Conservation (phyloP, 148 eudicot genomes). For the Euryodendron excelsum region DNA sequence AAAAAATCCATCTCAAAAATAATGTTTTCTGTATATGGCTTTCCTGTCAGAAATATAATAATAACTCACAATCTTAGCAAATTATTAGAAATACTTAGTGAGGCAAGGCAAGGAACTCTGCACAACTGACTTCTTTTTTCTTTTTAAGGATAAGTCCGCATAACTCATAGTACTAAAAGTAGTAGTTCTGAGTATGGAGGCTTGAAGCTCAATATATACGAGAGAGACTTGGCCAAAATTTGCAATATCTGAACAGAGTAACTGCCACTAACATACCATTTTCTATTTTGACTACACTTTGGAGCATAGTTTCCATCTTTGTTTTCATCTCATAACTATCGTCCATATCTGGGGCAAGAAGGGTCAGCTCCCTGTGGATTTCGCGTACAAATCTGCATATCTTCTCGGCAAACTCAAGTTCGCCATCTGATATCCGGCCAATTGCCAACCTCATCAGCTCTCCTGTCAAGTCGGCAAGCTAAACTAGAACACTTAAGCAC, state of each 20-base stretch:
- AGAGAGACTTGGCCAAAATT: background rate
- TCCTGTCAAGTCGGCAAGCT: conserved; percentile 99
- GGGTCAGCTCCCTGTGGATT: conserved; percentile 71
- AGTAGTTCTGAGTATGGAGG: background rate
- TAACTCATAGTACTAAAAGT: background rate
- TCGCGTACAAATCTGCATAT: conserved; percentile 91
- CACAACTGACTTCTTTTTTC: background rate
- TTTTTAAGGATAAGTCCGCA: background rate
- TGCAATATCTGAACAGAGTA: background rate
- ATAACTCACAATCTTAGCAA: background rate
- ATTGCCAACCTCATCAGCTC: conserved; percentile 99
- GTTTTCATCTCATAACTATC: conserved; percentile 75
- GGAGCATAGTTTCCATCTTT: conserved; percentile 97
- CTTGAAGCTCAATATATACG: background rate
- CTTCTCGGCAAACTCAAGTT: conserved; percentile 77
- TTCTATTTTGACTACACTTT: conserved; percentile 93
- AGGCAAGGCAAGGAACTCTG: background rate
- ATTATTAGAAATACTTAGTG: background rate
- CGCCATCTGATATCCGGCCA: conserved; percentile 94
- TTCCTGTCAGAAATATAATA: background rate
- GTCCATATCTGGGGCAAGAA: conserved; percentile 82
- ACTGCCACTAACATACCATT: conserved; percentile 58
- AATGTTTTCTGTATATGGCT: background rate
- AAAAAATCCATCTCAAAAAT: background rate
- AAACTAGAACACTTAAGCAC: conserved; percentile 20